Conservation (phyloP, 2,329 filamentous ascomycete species). For the Cytospora chrysosperma region DNA sequence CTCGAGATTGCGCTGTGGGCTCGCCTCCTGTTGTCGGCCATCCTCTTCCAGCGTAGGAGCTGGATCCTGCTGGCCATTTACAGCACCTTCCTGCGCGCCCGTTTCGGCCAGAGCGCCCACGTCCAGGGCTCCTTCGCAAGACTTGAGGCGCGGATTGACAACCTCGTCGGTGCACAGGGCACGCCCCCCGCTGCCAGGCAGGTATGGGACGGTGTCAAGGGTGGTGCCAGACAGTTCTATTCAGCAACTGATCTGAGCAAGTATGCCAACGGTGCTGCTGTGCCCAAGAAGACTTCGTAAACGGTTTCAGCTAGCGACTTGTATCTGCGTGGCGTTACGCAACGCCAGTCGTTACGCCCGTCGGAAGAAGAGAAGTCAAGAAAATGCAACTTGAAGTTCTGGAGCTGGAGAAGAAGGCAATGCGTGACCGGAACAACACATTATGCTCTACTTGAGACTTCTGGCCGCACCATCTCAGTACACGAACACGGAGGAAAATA, state of each 20-base stretch:
- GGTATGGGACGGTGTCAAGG: slow-evolving; percentile 79
- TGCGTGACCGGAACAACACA: neutral
- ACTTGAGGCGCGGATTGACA: slow-evolving; percentile 74
- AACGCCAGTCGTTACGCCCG: neutral
- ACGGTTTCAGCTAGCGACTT: neutral
- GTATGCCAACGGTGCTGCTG: slow-evolving; percentile 61
- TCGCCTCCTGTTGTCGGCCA: slow-evolving; percentile 74
- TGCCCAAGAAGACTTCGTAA: slow-evolving; percentile 66
- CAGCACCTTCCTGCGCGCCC: slow-evolving; percentile 87
- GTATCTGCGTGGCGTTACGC: neutral
- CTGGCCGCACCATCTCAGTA: neutral
- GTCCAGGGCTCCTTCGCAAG: slow-evolving; percentile 80
- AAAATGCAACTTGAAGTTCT: neutral
- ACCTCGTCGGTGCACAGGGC: slow-evolving; percentile 79
- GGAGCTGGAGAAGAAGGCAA: neutral
- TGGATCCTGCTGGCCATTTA: slow-evolving; percentile 87
- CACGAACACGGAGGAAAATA: neutral
- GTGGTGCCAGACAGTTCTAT: slow-evolving; percentile 68
- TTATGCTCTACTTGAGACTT: neutral
- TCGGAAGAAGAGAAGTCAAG: neutral
- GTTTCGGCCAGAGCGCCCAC: slow-evolving; percentile 86
- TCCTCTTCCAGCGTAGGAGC: slow-evolving; percentile 86
- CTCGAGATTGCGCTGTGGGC: slow-evolving; percentile 88
- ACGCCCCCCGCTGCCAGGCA: slow-evolving; percentile 77
- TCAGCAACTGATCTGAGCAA: slow-evolving; percentile 75